Evolutionary conservation across 2,329 filamentous ascomycete species (phyloP).

Genomic region (Emergomyces pasteurianus): DNA sequence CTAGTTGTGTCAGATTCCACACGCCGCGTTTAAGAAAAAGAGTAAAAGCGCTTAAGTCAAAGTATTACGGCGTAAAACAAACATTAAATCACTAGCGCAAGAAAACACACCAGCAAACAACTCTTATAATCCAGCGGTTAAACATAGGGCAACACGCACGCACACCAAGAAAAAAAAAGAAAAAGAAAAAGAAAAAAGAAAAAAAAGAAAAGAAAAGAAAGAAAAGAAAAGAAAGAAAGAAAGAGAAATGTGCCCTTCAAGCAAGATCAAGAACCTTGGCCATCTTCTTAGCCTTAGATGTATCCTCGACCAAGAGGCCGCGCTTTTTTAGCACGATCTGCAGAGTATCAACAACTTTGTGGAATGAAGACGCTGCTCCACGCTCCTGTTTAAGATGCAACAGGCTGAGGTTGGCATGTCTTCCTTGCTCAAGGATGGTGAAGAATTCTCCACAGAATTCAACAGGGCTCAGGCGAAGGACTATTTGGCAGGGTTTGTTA

Average conservation of each 20-base stretch:
- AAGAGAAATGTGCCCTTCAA: neutral
- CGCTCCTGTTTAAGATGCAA: slow-evolving; percentile 79
- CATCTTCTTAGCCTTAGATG: slow-evolving; percentile 59
- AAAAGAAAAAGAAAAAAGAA: too few species aligned
- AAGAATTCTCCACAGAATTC: slow-evolving; percentile 79
- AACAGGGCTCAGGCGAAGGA: slow-evolving; percentile 74
- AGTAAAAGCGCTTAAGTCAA: neutral
- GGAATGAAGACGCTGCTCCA: slow-evolving; percentile 84
- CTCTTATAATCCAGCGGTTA: too few species aligned
- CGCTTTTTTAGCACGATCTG: slow-evolving; percentile 54
- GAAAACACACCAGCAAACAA: too few species aligned
- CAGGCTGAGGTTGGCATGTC: slow-evolving; percentile 62
- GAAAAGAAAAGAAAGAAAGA: too few species aligned
- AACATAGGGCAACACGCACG: too few species aligned
- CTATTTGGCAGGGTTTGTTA: slow-evolving; percentile 30
- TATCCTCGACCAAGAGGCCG: slow-evolving; percentile 56
- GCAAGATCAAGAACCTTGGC: slow-evolving; percentile 18
- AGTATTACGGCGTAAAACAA: neutral
- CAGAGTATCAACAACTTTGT: slow-evolving; percentile 68
- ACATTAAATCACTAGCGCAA: neutral
- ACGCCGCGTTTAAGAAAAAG: neutral
- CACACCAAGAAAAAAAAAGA: too few species aligned
- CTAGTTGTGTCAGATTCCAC: neutral
- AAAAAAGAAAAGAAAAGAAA: neutral
- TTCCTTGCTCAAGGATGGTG: slow-evolving; percentile 76